phyloP scores from a whole-genome alignment of 495 filamentous ascomycete species.

The Penicillium robsamsonii region DNA sequence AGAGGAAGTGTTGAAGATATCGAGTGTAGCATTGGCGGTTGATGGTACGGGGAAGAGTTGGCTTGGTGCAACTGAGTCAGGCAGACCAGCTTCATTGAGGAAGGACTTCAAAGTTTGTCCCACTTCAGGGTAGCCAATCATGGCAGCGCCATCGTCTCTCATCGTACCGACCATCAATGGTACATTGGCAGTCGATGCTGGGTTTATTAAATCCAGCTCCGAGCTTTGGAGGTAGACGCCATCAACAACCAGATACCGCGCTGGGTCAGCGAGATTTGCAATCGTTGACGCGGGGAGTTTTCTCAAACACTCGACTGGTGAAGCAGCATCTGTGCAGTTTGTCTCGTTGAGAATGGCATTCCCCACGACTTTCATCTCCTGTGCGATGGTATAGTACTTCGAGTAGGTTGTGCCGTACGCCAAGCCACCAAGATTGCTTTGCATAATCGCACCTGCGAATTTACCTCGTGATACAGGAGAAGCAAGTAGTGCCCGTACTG shows the following conservation, averaged over 20 bases:
- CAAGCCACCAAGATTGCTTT: conserved; percentile 48
- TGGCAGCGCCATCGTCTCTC: conserved; percentile 27
- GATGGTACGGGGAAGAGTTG: conserved; percentile 20
- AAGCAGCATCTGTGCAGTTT: conserved; percentile 37
- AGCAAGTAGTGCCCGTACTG: conserved; percentile 37
- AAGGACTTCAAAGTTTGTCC: conserved; percentile 15
- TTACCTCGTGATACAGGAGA: conserved; percentile 37
- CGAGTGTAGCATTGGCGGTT: conserved; percentile 20
- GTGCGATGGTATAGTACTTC: conserved; percentile 43
- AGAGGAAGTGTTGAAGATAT: conserved; percentile 29
- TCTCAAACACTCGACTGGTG: conserved; percentile 43
- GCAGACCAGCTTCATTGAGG: conserved; percentile 10
- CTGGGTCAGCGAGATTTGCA: conserved; percentile 17
- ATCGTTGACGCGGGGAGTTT: conserved; percentile 34
- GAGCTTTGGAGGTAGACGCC: conserved; percentile 18
- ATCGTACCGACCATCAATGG: conserved; percentile 24
- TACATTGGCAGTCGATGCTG: conserved; percentile 15
- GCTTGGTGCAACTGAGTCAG: conserved; percentile 14
- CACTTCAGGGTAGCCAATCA: conserved; percentile 22
- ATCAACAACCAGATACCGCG: conserved; percentile 26
- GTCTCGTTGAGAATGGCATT: conserved; percentile 20
- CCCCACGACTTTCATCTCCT: conserved; percentile 28
- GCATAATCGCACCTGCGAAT: conserved; percentile 40
- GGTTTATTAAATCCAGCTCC: conserved; percentile 14
- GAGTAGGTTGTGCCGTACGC: conserved; percentile 50